Base-by-base conservation (phyloP, 176 grass and related monocot genomes). In the Areca catechu region DNA sequence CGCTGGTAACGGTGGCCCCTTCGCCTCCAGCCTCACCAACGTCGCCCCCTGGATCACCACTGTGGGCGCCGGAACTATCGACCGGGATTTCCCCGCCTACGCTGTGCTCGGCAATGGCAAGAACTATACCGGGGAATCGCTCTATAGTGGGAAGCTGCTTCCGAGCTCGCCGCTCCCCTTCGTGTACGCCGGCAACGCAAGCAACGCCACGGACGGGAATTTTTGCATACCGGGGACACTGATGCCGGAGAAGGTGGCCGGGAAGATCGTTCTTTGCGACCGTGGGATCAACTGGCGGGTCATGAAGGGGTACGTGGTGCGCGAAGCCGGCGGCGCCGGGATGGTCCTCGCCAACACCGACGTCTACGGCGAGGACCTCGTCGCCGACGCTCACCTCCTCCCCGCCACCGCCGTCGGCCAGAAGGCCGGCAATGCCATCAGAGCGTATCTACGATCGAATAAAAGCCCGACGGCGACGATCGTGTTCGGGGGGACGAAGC, bases 1-100 rank as follows among this genome's bases (percentile, higher is more conserved):
- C 0, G 93, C 87, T 0, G 93, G 93, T 15, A 97, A 97, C 53
- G 78, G 81, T 12, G 93, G 93, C 3, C 93, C 93, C 1, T 69
- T 69, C 20, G 20, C 75, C 0, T 89, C 78, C 20, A 80, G 83
- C 23, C 81, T 97, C 53, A 78, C 87, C 5, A 97, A 97, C 66
- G 68, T 71, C n/a, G 93, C 93, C 53, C 93, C 93, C 16, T 97
- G 93, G 93, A 91, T 97, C 79, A 92, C 83, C 60, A 97, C 93
- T 54, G 83, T 97, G 0, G 93, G 93, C 37, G 86, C 93, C 0
- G 86, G 86, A 0, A 97, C 93, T 0, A 66, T 97, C 43, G 93
- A 97, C 71, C 93, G 87, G 47, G 83, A 92, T 65, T 97, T 97
- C 71, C 93, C 93, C 16, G 78, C 93, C 53, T 30, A 77, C 29